Conservation (phyloP, 176 grass and related monocot genomes). For the Luzula sylvatica region DNA sequence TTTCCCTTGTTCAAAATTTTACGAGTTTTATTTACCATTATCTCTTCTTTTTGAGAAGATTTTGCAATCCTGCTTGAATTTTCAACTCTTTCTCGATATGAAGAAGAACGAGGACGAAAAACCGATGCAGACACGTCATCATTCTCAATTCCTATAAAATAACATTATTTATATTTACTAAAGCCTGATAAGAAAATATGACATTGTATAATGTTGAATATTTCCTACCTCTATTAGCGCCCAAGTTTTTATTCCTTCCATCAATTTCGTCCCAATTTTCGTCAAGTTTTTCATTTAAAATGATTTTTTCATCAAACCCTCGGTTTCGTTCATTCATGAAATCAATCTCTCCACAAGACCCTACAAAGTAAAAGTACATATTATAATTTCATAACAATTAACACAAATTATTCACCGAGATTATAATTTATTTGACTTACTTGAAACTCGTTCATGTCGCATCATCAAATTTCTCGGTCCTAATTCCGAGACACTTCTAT, state of each 20-base stretch:
- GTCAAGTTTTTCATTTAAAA: constrained; percentile 3
- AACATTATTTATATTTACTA: not conserved
- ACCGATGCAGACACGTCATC: not conserved
- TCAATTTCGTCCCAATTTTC: constrained; percentile 1
- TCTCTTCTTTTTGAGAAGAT: not conserved
- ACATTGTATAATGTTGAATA: not conserved
- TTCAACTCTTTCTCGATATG: constrained; percentile 9
- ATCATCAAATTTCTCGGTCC: constrained; percentile 26
- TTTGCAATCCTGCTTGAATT: not conserved
- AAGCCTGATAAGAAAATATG: not conserved
- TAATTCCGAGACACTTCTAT: constrained; percentile 32
- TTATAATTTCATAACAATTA: not conserved
- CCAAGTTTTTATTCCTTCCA: not conserved
- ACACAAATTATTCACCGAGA: not conserved
- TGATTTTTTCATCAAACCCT: constrained; percentile 15
- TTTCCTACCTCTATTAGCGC: not conserved
- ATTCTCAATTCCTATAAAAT: constrained; percentile 11
- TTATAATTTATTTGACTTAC: constrained; percentile 27
- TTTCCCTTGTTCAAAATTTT: constrained; percentile 53
- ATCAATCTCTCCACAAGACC: constrained; percentile 41
- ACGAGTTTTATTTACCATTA: constrained; percentile 1
- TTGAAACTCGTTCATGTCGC: constrained; percentile 41
- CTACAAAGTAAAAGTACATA: constrained; percentile 14
- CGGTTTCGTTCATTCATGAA: constrained; percentile 33
- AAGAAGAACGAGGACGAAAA: constrained; percentile 1